Conservation (phyloP, 2,329 filamentous ascomycete genomes). For the Hypoxylon sp. region DNA sequence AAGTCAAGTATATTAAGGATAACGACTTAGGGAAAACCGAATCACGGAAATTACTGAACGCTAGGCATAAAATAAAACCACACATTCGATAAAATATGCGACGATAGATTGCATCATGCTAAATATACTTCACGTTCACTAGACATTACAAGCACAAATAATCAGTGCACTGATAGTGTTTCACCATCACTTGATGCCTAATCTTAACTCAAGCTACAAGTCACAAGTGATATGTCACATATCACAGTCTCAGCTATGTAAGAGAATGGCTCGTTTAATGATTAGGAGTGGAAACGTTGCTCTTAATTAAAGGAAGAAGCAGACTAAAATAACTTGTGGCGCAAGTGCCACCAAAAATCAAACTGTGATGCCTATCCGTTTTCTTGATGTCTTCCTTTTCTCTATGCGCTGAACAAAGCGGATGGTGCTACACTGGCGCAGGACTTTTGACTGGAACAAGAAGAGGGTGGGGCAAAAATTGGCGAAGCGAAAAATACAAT, state of each 20-base stretch:
- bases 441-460: conserved; percentile 25
- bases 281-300: conserved; percentile 30
- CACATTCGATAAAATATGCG: neutral
- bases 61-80: neutral
- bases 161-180: neutral
- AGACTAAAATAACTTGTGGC: conserved; percentile 17
- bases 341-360: conserved; percentile 10
- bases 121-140: neutral
- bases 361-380: conserved; percentile 6
- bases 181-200: neutral
- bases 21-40: neutral
- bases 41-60: neutral
- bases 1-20: neutral
- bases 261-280: neutral
- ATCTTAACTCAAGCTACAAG: neutral
- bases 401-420: conserved; percentile 18
- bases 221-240: conserved; percentile 3
- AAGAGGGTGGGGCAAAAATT: neutral
- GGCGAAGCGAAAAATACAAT: conserved; percentile 2
- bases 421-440: conserved; percentile 6
- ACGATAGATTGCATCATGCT: neutral
- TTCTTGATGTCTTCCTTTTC: conserved; percentile 18
- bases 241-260: conserved; percentile 5
- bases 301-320: conserved; percentile 25
- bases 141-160: neutral